Base-by-base conservation (phyloP, 2,329 filamentous ascomycete species). In the Dactylonectria macrodidyma region DNA sequence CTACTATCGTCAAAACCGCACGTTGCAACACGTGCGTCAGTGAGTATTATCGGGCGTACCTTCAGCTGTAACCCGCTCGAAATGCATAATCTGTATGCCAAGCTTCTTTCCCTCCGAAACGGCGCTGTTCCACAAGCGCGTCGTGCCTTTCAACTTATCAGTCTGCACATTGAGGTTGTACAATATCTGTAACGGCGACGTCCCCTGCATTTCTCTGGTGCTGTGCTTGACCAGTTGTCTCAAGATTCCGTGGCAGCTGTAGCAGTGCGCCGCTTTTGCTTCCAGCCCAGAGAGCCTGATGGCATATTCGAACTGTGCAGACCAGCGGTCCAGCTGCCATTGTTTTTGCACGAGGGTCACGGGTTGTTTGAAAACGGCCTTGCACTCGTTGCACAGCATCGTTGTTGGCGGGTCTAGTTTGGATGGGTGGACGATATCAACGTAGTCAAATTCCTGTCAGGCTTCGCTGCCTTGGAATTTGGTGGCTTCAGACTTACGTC, bases 351-450 rank as follows among this genome's bases (percentile, higher is more conserved):
- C 36, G 26, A 62, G 33, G 3, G 44, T 19, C 4, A 62, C 14
- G 12, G 63, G 58, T n/a, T 62, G 58, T 1, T 38, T 51, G 24
- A 66, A 57, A 7, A 65, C 22, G 12, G 48, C 19, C 16, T 65
- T 60, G 48, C 62, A 65, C 30, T 60, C 62, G 30, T 16, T n/a
- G 10, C 62, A 65, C 16, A 59, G 22, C 62, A 65, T 65, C 26
- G 26, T 30, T 4, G 41, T n/a, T n/a, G 41, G 19, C n/a, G 14
- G n/a, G n/a, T 19, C 14, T 16, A n/a, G 8, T n/a, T 44, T n/a
- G 16, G 38, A 41, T 41, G 26, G 26, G 26, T 7, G 26, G 4
- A 30, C 26, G 7, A 30, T 30, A 7, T 4, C 26, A 30, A 30
- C 4, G 7, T 1, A 30, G 26, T 7, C 26, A 7, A 30, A 4